phyloP scores from a whole-genome alignment of 2,329 filamentous ascomycete species.

The Aspergillus sp. region DNA sequence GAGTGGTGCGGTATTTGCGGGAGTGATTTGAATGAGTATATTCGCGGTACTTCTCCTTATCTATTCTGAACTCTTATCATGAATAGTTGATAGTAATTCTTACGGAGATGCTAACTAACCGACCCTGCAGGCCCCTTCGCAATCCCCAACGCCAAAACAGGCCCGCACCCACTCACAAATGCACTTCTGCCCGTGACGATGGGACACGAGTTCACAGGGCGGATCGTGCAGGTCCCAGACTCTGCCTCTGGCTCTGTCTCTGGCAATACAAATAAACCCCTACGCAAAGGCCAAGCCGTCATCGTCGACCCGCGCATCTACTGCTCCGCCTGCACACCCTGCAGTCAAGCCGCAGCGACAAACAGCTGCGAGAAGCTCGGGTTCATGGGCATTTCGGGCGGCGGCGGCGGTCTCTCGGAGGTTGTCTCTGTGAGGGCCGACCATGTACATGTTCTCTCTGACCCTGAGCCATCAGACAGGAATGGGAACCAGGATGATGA shows the following conservation, averaged over 20 bases:
- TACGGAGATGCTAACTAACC: too few relatives aligned
- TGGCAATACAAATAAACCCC: too few relatives aligned
- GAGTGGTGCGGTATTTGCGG: conserved; percentile 19
- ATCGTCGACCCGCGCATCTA: conserved; percentile 16
- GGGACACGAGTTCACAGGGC: conserved; percentile 16
- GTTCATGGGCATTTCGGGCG: conserved; percentile 14
- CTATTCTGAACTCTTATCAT: neutral
- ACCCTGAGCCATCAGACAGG: neutral
- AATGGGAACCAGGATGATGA: neutral
- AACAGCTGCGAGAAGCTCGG: conserved; percentile 14
- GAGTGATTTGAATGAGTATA: conserved; percentile 14
- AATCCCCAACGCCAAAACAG: conserved; percentile 1
- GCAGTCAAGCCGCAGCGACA: conserved; percentile 1
- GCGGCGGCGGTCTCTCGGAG: conserved; percentile 13
- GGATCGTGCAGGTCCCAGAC: conserved; percentile 4
- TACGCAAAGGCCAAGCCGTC: conserved; percentile 7
- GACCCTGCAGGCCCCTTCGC: conserved; percentile 10
- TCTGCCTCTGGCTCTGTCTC: neutral
- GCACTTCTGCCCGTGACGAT: conserved; percentile 10
- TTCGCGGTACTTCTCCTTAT: neutral
- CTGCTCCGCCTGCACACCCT: conserved; percentile 9
- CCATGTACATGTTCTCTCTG: conserved; percentile 6
- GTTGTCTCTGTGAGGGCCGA: conserved; percentile 4
- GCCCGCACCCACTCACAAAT: conserved; percentile 11
- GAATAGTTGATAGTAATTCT: neutral